These are phyloP conservation scores for Hericium erinaceus DNA, from an alignment of 768 basidiomycete species.

Conservation along the genomic window DNA sequence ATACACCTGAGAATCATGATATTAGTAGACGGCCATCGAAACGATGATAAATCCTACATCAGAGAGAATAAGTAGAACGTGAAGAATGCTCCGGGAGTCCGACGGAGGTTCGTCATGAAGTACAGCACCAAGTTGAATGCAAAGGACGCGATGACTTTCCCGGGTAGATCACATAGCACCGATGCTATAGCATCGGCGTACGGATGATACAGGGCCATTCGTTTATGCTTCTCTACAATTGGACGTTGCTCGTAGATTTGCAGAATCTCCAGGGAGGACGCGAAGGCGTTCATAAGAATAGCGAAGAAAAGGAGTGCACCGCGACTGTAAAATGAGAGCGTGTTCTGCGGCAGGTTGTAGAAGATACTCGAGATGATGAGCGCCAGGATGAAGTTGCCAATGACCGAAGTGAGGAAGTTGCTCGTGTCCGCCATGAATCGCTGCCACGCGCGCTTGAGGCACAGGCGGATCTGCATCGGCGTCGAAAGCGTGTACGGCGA, in stretches of 20 bases:
- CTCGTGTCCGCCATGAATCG: constrained; percentile 18
- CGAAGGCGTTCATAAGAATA: constrained; percentile 28
- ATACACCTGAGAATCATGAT: constrained; percentile 14
- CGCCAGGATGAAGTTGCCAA: constrained; percentile 1
- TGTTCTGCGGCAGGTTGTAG: constrained; percentile 24
- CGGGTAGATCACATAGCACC: constrained; percentile 52
- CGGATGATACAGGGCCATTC: constrained; percentile 55
- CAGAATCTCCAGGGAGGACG: constrained; percentile 35
- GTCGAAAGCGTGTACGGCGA: constrained; percentile 27
- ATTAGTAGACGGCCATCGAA: background rate
- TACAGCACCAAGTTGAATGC: constrained; percentile 46
- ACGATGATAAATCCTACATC: constrained; percentile 37
- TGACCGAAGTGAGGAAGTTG: background rate
- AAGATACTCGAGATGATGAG: constrained; percentile 20
- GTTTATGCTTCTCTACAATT: constrained; percentile 46
- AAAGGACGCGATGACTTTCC: constrained; percentile 36
- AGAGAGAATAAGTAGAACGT: constrained; percentile 59
- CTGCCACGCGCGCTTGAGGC: constrained; percentile 22
- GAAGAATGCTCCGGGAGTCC: constrained; percentile 34
- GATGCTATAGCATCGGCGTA: constrained; percentile 49
- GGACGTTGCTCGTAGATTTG: constrained; percentile 46
- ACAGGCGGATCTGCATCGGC: constrained; percentile 27
- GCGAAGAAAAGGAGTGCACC: constrained; percentile 31
- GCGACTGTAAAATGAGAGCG: constrained; percentile 27
- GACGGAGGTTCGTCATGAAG: constrained; percentile 45